Evolutionary conservation across 768 basidiomycete species (phyloP).

Genomic region (Boletus sensibilis): DNA sequence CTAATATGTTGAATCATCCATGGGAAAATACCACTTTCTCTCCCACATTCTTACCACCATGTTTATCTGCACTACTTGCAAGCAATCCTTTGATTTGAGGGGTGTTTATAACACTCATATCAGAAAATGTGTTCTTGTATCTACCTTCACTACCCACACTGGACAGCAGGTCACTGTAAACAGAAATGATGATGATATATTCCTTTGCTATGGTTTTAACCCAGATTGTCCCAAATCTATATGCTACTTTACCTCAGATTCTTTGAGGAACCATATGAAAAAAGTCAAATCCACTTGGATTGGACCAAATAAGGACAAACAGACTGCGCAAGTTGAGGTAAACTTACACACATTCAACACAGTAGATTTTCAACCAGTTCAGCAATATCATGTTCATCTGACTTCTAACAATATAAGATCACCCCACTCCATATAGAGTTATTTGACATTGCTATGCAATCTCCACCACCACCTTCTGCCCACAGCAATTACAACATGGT

Average conservation of each 20-base stretch:
- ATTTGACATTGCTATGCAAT: too few relatives aligned
- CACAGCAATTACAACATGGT: fast-evolving
- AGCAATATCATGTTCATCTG: too few relatives aligned
- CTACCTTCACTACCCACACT: neutral
- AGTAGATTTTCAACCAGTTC: too few relatives aligned
- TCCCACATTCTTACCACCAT: too few relatives aligned
- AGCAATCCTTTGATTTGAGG: neutral
- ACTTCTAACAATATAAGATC: too few relatives aligned
- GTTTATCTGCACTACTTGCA: neutral
- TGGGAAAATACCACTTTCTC: too few relatives aligned
- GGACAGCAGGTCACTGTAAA: neutral
- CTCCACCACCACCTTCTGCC: too few relatives aligned
- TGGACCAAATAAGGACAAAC: neutral
- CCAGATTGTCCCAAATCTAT: neutral
- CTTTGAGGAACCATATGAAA: neutral
- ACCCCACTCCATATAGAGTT: too few relatives aligned
- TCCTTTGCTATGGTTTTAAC: neutral
- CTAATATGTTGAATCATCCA: too few relatives aligned
- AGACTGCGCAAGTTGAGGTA: neutral
- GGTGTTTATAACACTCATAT: neutral
- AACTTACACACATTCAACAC: neutral
- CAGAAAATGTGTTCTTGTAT: neutral
- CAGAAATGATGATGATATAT: neutral
- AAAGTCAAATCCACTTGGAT: neutral
- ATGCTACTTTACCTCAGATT: neutral